phyloP scores from a whole-genome alignment of 2,329 filamentous ascomycete species.

The Fusarium sp. region DNA sequence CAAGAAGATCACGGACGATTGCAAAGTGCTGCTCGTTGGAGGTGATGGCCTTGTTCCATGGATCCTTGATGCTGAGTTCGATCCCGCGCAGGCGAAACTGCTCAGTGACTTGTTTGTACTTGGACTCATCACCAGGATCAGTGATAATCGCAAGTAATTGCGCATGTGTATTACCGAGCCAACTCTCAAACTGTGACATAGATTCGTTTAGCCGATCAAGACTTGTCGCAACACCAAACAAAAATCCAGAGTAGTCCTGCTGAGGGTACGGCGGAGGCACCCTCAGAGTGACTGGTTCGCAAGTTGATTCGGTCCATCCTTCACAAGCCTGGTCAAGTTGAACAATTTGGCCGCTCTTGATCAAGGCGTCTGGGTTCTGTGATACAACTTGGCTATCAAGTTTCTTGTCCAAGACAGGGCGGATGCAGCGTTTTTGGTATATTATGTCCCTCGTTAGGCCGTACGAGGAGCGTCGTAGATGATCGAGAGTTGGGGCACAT shows the following conservation, averaged over 20 bases:
- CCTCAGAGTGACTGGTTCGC: conserved; percentile 57
- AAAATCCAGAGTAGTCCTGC: conserved; percentile 58
- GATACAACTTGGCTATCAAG: conserved; percentile 51
- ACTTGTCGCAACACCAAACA: conserved; percentile 68
- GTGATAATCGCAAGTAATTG: conserved; percentile 62
- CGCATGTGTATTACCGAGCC: conserved; percentile 62
- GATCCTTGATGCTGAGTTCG: conserved; percentile 47
- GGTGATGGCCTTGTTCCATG: conserved; percentile 47
- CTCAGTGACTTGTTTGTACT: conserved; percentile 44
- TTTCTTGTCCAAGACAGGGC: conserved; percentile 46
- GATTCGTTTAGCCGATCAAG: conserved; percentile 61
- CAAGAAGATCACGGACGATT: conserved; percentile 60
- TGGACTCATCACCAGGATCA: conserved; percentile 50
- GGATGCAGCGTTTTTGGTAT: conserved; percentile 58
- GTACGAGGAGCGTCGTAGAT: conserved; percentile 44
- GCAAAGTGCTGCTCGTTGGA: conserved; percentile 68
- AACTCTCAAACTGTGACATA: conserved; percentile 63
- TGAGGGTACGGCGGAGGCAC: conserved; percentile 57
- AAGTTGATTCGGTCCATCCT: conserved; percentile 37
- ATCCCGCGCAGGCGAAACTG: conserved; percentile 46
- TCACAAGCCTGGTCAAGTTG: conserved; percentile 43
- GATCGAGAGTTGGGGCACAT: conserved; percentile 44
- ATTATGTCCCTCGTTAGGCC: conserved; percentile 53
- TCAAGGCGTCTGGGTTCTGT: conserved; percentile 51
- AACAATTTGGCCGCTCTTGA: conserved; percentile 47